These are phyloP conservation scores for Kondoa malvinella DNA, from an alignment of 768 basidiomycete genomes.

Conservation along the genomic window DNA sequence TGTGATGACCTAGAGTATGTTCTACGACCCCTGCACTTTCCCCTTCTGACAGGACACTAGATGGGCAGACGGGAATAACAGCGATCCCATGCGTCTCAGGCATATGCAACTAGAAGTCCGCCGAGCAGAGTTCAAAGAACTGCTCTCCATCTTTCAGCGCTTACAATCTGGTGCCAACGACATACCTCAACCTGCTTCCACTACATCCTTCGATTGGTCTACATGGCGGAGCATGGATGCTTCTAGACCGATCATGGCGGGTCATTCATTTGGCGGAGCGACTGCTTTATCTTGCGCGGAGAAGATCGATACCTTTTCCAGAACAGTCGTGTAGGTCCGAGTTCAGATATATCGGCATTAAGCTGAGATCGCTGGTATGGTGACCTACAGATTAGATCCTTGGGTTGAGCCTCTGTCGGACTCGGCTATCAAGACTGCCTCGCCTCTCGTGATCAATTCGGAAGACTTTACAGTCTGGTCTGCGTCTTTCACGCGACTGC, in stretches of 20 bases:
- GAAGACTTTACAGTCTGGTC: conserved; percentile 23
- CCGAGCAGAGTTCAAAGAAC: conserved; percentile 49
- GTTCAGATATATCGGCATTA: not conserved
- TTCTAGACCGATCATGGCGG: conserved; percentile 12
- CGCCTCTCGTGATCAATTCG: conserved; percentile 31
- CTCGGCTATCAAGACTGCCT: not conserved
- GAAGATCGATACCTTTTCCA: not conserved
- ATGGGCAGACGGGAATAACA: conserved; percentile 17
- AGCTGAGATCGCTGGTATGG: not conserved
- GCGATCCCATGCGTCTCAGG: conserved; percentile 35
- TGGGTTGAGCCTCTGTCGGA: not conserved
- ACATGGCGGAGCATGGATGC: conserved; percentile 7
- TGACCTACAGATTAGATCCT: not conserved
- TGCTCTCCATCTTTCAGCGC: conserved; percentile 44
- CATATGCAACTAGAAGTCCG: conserved; percentile 55
- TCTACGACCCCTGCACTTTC: conserved; percentile 15
- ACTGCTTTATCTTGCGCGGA: not conserved
- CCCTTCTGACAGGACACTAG: conserved; percentile 7
- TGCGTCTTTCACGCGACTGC: conserved; percentile 7
- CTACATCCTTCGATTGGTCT: conserved; percentile 42
- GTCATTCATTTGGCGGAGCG: conserved; percentile 16
- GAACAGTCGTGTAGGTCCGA: not conserved
- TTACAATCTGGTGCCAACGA: conserved; percentile 38
- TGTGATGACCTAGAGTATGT: conserved; percentile 40
- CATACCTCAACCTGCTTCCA: conserved; percentile 14